These are phyloP conservation scores for Leavenworthia alabamica DNA, from an alignment of 345 rosid genomes.

Conservation along the genomic window DNA sequence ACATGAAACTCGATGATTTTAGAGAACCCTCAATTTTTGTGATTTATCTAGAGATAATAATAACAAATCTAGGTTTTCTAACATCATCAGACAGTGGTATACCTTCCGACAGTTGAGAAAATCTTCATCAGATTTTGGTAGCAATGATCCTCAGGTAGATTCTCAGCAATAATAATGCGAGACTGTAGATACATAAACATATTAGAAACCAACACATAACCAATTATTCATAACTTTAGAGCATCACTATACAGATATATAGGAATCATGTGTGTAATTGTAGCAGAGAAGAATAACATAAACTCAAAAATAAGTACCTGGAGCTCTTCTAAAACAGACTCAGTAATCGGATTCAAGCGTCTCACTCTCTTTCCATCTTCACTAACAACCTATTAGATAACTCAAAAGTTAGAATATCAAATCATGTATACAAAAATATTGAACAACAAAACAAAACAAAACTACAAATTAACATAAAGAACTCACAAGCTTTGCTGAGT, in stretches of 20 bases:
- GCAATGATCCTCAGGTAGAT: conserved; percentile 98
- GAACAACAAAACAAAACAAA: neutral
- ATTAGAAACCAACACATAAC: neutral
- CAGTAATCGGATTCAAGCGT: conserved; percentile 64
- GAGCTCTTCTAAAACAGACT: conserved; percentile 80
- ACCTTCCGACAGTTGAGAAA: conserved; percentile 95
- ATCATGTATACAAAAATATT: too few relatives aligned
- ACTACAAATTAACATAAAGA: conserved; percentile 6
- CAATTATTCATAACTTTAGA: too few relatives aligned
- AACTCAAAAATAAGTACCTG: conserved; percentile 48
- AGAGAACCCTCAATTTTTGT: too few relatives aligned
- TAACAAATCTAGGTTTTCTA: too few relatives aligned
- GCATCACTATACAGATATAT: neutral
- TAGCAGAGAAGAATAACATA: neutral
- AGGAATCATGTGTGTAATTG: neutral
- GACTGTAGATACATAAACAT: conserved; percentile 44
- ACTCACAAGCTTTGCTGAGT: conserved; percentile 87
- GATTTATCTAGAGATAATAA: too few relatives aligned
- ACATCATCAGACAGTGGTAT: neutral
- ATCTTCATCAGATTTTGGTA: conserved; percentile 93
- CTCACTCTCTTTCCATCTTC: conserved; percentile 93
- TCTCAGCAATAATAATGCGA: conserved; percentile 94
- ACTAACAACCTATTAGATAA: conserved; percentile 55
- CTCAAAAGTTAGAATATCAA: conserved; percentile 4
- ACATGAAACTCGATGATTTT: too few relatives aligned